Percentiles rank a stretch among this genome's conserved stretches.
Conservation (phyloP, 1,284 basidiomycete species). For the Austroboletus niveus region DNA sequence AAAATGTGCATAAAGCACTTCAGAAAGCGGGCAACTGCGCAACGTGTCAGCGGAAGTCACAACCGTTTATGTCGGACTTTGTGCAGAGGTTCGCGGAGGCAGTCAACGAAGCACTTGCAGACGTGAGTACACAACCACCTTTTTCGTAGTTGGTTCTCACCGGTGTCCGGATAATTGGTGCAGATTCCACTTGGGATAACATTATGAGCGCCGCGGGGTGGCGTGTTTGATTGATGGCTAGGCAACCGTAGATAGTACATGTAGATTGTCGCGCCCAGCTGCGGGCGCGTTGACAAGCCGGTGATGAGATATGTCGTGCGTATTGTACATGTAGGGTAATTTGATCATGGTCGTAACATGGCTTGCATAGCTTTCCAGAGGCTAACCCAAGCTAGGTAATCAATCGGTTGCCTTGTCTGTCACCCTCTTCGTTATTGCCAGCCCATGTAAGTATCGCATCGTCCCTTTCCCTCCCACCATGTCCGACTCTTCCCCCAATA, state of each 20-base stretch:
- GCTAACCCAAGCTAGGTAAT: neutral
- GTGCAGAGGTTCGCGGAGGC: constrained; percentile 21
- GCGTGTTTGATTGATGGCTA: too few relatives aligned
- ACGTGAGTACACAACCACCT: constrained; percentile 15
- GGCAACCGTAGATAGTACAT: too few relatives aligned
- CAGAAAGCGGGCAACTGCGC: constrained; percentile 19
- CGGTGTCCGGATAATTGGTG: neutral
- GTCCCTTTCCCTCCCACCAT: constrained; percentile 10
- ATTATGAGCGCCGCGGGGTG: constrained; percentile 4
- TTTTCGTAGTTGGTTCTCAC: neutral
- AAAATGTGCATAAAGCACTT: constrained; percentile 21
- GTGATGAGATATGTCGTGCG: neutral
- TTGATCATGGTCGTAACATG: too few relatives aligned
- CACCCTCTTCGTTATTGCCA: constrained; percentile 9
- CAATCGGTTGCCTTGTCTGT: constrained; percentile 8
- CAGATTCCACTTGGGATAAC: constrained; percentile 23
- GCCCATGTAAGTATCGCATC: constrained; percentile 12
- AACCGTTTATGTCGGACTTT: constrained; percentile 21
- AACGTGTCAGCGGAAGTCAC: constrained; percentile 21
- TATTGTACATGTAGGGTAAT: neutral
- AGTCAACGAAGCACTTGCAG: constrained; percentile 18
- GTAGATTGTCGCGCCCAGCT: too few relatives aligned
- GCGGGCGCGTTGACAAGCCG: too few relatives aligned
- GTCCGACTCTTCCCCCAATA: constrained; percentile 8
- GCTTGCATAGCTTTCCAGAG: too few relatives aligned